phyloP scores from a whole-genome alignment of 129 eudicot species.

The Centrapalus pauciflorus region DNA sequence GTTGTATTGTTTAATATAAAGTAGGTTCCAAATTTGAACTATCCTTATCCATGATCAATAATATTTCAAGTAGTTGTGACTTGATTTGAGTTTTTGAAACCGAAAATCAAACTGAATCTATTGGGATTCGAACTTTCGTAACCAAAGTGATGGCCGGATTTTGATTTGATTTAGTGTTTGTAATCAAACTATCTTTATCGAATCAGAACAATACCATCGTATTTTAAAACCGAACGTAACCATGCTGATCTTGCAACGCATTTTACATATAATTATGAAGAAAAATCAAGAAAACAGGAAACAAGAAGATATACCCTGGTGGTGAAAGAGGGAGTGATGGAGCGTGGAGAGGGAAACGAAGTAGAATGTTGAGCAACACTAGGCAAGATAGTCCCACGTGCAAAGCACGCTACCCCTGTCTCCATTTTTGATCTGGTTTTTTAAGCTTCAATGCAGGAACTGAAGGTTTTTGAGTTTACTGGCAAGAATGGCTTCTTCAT shows the following conservation, averaged over 20 bases:
- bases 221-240: too few relatives aligned
- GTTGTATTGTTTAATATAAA: too few relatives aligned
- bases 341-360: constrained; percentile 51
- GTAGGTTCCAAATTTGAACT: too few relatives aligned
- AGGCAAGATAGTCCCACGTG: constrained; percentile 67
- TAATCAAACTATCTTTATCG: too few relatives aligned
- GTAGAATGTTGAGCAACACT: constrained; percentile 66
- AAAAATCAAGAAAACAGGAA: background rate
- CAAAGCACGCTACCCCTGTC: constrained; percentile 68
- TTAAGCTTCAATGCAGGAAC: constrained; percentile 19
- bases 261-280: background rate
- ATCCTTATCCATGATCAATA: too few relatives aligned
- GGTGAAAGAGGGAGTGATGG: constrained; percentile 46
- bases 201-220: too few relatives aligned
- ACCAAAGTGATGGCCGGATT: too few relatives aligned
- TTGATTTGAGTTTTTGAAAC: too few relatives aligned
- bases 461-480: constrained; percentile 7
- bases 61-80: too few relatives aligned
- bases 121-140: too few relatives aligned
- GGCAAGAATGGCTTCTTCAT: constrained; percentile 37
- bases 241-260: background rate
- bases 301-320: constrained; percentile 47
- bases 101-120: too few relatives aligned
- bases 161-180: too few relatives aligned
- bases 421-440: constrained; percentile 44